A percentile compares a stretch with the other conserved stretches of the same genome.
phyloP scores from a whole-genome alignment of 192 early-diverging fungal species.

The Coemansia sp. region DNA sequence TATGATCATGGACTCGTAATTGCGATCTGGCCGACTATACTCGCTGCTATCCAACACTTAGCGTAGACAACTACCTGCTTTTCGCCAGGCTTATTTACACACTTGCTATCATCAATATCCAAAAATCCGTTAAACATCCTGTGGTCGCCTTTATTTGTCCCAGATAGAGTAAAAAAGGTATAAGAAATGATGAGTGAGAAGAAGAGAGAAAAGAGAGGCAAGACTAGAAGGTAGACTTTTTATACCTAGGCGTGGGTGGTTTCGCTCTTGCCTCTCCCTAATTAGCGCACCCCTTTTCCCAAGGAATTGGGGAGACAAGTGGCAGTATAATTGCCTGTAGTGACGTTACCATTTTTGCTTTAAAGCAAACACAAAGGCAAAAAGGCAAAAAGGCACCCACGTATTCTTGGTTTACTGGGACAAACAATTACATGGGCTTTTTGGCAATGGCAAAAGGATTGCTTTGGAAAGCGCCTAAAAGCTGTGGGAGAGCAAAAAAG shows the following conservation, averaged over 20 bases:
- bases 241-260: background rate
- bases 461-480: background rate
- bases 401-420: background rate
- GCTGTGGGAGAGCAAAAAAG: background rate
- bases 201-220: background rate
- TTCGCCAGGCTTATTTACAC: no score
- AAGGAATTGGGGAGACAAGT: background rate
- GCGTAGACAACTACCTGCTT: no score
- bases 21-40: no score
- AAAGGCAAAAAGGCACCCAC: background rate
- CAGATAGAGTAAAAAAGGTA: background rate
- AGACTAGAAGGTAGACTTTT: background rate
- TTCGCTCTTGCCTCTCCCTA: background rate
- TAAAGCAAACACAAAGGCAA: background rate
- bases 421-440: no score
- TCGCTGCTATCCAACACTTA: no score
- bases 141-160: no score
- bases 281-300: background rate
- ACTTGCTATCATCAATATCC: no score
- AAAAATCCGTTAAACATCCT: no score
- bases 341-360: background rate
- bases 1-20: no score
- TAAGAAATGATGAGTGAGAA: background rate
- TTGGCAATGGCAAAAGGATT: background rate
- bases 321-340: background rate